Base-by-base conservation (phyloP, 345 rosid species). In the Chamaenerion angustifolium region DNA sequence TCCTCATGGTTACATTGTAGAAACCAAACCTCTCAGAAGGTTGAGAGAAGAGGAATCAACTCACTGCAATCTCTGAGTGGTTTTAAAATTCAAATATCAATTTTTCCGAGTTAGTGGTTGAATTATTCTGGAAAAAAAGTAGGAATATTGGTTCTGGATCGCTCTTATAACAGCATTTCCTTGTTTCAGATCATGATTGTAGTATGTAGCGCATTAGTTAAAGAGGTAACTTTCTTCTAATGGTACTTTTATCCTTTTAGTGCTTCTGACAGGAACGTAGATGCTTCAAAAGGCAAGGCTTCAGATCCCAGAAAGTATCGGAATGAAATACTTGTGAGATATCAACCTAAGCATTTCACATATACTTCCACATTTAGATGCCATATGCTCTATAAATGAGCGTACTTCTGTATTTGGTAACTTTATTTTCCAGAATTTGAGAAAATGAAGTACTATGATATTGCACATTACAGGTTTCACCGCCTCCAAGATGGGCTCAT, bases 241-340 rank as follows among this genome's bases (percentile, higher is more conserved):
- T 43, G 8, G 8, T 19, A 54, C 8, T 51, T 9, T 41, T 42
- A 49, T 48, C 48, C 54, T 55, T 64, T 17, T 67, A 89, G 97
- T 73, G 88, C 88, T n/a, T 71, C 80, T 2, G 94, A 89, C 41
- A 68, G 68, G 69, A 73, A 72, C 50, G 51, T 62, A 50, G 66
- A 69, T 11, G 64, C 44, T 61, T 53, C 76, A 44, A 60, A 64
- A 64, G 55, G 45, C 31, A 68, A 63, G 60, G 57, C 51, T 64
- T 49, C 59, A 62, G 59, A 49, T 52, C 51, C 67, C 21, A 67
- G 67, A 55, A 71, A 70, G 62, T 58, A 48, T 43, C 71, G 43
- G 46, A 67, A 61, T 55, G 73, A 53, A 60, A 52, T 65, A 59
- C 60, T 71, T 41, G 94, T 81, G 58, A 76, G 95, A 16, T 50